Base-by-base conservation (phyloP, 2,329 filamentous ascomycete species). In the Exserohilum turcica region DNA sequence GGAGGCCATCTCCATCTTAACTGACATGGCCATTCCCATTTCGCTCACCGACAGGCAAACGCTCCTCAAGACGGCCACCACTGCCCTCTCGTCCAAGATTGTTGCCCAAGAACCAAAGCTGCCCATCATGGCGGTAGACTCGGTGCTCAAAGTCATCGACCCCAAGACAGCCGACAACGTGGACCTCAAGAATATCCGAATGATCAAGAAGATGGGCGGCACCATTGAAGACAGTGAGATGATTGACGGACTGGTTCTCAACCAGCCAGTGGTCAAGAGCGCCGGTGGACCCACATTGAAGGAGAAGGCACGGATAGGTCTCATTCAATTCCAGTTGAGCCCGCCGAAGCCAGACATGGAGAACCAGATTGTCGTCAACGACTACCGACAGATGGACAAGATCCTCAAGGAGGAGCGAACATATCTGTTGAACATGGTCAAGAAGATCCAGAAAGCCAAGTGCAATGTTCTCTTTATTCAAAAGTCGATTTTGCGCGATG, bases 381-480 rank as follows among this genome's bases (percentile, higher is more conserved):
- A 99, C 81, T 99, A 99, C 84, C 86, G 94, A 72, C 94, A 99
- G 77, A 99, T 99, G 94, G 94, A 99, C 82, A 99, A 97, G 84
- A 99, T 99, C 64, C 85, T 99, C 67, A 99, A 99, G 80, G 94
- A 99, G 80, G 94, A 99, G 82, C 91, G 94, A 65, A 90, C 94
- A 66, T 99, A 99, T 78, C 86, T 99, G 61, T 85, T 99, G 54
- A 97, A 97, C 82, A 90, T 99, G 86, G 92, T 95, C 74, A 97
- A 99, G 86, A 99, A 97, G 84, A 99, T 99, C 78, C 97, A 97
- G 81, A 99, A 97, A 84, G 92, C 94, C 65, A 99, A 97, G 82
- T 99, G 94, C 81, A 99, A 99, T 70, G 94, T 99, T 37, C 86
- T 97, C 38, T 83, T 99, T 64, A 97, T 99, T 66, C 94, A 99